Conservation (phyloP, 768 basidiomycete species). For the Trametes villosa region DNA sequence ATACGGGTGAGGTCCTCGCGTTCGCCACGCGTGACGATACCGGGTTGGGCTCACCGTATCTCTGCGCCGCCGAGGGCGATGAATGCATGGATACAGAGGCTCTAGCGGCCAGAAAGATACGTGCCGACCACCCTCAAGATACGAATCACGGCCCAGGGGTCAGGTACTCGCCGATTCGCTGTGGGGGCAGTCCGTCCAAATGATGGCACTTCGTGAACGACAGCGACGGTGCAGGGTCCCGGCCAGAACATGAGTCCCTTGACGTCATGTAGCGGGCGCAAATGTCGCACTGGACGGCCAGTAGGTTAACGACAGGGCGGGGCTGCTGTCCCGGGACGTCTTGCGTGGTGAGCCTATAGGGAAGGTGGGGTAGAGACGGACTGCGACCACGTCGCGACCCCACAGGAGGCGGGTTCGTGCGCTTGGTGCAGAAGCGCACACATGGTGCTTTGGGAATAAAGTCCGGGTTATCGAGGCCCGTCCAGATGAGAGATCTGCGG, state of each 20-base stretch:
- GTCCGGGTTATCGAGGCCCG: slow-evolving; percentile 2
- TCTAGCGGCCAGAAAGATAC: not conserved
- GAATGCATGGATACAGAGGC: not conserved
- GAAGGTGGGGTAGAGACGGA: slow-evolving; percentile 1
- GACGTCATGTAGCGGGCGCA: slow-evolving; percentile 12
- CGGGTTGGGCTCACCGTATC: not conserved
- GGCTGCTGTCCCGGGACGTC: not conserved
- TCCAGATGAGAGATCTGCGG: slow-evolving; percentile 13
- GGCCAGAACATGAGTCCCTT: not conserved
- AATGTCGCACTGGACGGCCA: not conserved
- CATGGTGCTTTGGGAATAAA: slow-evolving; percentile 1
- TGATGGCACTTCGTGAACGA: not conserved
- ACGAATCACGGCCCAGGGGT: not conserved
- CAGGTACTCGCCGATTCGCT: slow-evolving; percentile 3
- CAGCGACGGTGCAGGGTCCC: slow-evolving; percentile 8
- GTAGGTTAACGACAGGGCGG: not conserved
- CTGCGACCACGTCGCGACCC: slow-evolving; percentile 5
- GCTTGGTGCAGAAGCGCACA: not conserved
- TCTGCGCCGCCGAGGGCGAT: slow-evolving; percentile 5
- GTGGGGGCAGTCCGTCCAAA: not conserved
- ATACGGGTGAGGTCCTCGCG: not conserved
- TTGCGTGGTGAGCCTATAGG: not conserved
- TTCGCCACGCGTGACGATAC: not conserved
- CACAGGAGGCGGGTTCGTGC: not conserved
- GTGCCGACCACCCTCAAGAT: not conserved